Percentiles rank a stretch among this genome's conserved stretches.
Conservation (phyloP, 2,329 filamentous ascomycete genomes). For the Sclerotiophoma versabilis region DNA sequence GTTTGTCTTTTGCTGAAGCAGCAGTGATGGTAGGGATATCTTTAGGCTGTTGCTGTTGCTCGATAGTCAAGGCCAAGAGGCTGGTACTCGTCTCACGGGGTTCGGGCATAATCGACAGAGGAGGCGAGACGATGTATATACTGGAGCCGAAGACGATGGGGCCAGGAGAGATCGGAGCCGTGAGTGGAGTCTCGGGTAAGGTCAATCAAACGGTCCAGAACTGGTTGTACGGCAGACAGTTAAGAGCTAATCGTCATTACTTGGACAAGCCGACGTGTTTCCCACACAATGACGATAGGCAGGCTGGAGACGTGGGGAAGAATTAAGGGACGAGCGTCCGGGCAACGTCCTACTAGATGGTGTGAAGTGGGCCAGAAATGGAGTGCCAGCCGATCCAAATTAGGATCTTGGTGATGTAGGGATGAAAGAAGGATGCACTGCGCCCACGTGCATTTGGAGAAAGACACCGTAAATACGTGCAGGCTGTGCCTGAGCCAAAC, state of each 20-base stretch:
- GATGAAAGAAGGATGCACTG: constrained; percentile 36
- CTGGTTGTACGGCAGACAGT: constrained; percentile 40
- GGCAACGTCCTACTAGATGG: constrained; percentile 32
- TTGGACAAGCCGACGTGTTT: constrained; percentile 36
- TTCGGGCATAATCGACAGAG: constrained; percentile 43
- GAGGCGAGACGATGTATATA: constrained; percentile 43
- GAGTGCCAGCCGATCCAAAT: constrained; percentile 45
- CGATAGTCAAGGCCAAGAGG: constrained; percentile 37
- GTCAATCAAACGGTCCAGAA: constrained; percentile 42
- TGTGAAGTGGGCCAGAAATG: constrained; percentile 35
- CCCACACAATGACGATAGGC: constrained; percentile 38
- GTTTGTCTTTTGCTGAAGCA: constrained; percentile 27
- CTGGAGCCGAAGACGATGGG: constrained; percentile 31
- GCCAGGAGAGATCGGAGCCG: constrained; percentile 42
- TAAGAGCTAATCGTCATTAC: constrained; percentile 43
- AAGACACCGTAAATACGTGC: constrained; percentile 47
- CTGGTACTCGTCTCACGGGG: constrained; percentile 42
- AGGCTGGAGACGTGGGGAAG: constrained; percentile 36
- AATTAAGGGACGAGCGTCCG: constrained; percentile 41
- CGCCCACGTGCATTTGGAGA: constrained; percentile 39
- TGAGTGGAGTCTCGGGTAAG: constrained; percentile 39
- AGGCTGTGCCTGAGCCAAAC: constrained; percentile 49
- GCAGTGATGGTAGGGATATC: constrained; percentile 23
- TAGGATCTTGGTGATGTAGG: constrained; percentile 40
- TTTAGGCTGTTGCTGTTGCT: constrained; percentile 32